Base-by-base conservation (phyloP, 2,329 filamentous ascomycete genomes). In the Acephala macrosclerotiorum region DNA sequence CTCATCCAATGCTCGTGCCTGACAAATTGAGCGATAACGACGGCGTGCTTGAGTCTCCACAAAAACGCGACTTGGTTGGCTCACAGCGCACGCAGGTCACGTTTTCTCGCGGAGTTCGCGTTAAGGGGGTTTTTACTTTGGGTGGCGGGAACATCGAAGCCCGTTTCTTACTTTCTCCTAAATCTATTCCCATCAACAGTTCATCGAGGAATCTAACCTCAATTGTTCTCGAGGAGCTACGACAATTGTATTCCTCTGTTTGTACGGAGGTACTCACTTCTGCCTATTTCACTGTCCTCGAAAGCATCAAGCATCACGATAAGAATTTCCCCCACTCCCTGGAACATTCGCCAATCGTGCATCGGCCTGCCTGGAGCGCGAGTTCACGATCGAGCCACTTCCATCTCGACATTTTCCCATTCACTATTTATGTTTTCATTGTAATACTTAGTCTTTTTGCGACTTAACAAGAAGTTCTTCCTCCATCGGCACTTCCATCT, bases 161-260 rank as follows among this genome's bases (percentile, higher is more conserved):
- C 20, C 45, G 45, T 57, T 57, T 57, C 55, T 57, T 55, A 55
- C 51, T 55, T n/a, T 55, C 55, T 38, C 55, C 55, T 57, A 33
- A 57, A 57, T 36, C 29, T 3, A 29, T 29, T 53, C 25, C 26
- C 49, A 53, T 33, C 25, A 53, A 12, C 25, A 26, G 25, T 5
- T 16, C 14, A n/a, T n/a, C n/a, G 6, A n/a, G 16, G 40, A 42
- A 22, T 11, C 9, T 22, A n/a, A 8, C 20, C 20, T 25, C 20
- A 22, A 49, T 22, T 49, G 16, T 49, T 8, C 20, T 14, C 7
- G 45, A 26, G 20, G 22, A 22, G 11, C 14, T 49, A 7, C 4
- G 4, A n/a, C 16, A 42, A 49, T 26, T 25, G 7, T 25, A 25
- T 49, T 49, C 45, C 11, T 49, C 2, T 20, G 9, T 25, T 25